phyloP scores from a whole-genome alignment of 1,284 basidiomycete species.

The Moesziomyces parantarcticus region DNA sequence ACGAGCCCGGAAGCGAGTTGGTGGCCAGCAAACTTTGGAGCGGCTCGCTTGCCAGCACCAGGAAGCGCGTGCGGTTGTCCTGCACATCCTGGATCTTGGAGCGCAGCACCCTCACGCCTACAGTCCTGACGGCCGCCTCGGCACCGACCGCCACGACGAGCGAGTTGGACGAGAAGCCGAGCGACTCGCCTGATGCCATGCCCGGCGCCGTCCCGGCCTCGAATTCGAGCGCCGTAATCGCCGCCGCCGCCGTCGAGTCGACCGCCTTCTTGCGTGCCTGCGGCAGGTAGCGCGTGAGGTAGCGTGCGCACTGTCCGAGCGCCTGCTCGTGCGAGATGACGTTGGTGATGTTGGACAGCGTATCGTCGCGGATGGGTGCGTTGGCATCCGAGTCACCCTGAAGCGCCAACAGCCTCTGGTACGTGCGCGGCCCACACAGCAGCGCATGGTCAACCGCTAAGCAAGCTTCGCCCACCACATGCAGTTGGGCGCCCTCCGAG shows the following conservation, averaged over 20 bases:
- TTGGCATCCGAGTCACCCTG: conserved; percentile 35
- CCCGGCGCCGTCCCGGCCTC: conserved; percentile 45
- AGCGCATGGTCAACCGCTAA: conserved; percentile 43
- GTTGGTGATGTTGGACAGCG: conserved; percentile 49
- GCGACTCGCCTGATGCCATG: conserved; percentile 31
- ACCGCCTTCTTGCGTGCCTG: conserved; percentile 45
- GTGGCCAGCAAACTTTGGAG: conserved; percentile 18
- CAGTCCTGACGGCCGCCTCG: conserved; percentile 18
- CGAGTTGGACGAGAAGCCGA: conserved; percentile 38
- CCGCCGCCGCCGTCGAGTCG: conserved; percentile 47
- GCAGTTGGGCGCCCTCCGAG: conserved; percentile 23
- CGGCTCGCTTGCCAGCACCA: conserved; percentile 45
- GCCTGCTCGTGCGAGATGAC: conserved; percentile 55
- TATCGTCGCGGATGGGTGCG: conserved; percentile 37
- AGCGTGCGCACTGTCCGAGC: conserved; percentile 45
- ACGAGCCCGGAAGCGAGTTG: conserved; percentile 22
- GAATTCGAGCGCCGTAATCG: conserved; percentile 41
- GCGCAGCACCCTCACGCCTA: conserved; percentile 33
- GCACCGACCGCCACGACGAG: conserved; percentile 44
- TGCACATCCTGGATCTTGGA: conserved; percentile 42
- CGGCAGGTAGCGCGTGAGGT: conserved; percentile 42
- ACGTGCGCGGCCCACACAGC: conserved; percentile 48
- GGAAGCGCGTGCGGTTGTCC: conserved; percentile 49
- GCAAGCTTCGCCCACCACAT: conserved; percentile 43
- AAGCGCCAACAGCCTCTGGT: conserved; percentile 41